phyloP scores from a whole-genome alignment of 495 filamentous ascomycete genomes.

The Penicillium tannophilum region DNA sequence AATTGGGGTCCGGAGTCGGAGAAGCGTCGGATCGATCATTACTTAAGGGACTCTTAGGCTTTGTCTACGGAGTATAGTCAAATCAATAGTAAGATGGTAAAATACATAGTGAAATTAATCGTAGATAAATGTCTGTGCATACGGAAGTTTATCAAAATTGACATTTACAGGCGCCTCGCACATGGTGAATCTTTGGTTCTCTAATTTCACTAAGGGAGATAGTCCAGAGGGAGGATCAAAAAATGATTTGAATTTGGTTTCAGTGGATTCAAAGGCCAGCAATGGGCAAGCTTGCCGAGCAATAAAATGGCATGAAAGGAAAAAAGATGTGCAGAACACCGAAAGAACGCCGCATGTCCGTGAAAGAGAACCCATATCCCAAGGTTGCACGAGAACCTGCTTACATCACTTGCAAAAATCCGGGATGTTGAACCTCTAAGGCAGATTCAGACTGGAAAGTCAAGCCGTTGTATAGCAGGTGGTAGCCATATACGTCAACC shows the following conservation, averaged over 20 bases:
- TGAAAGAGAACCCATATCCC: slow-evolving; percentile 13
- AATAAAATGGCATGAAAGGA: slow-evolving; percentile 6
- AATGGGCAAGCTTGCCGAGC: slow-evolving; percentile 16
- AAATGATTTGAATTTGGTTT: slow-evolving; percentile 1
- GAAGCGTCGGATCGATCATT: slow-evolving; percentile 6
- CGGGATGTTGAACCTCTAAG: slow-evolving; percentile 3
- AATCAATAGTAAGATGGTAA: too few species aligned
- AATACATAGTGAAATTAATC: too few species aligned
- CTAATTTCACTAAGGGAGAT: not conserved
- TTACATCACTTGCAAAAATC: slow-evolving; percentile 5
- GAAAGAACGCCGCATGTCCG: slow-evolving; percentile 30
- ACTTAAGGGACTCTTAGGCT: not conserved
- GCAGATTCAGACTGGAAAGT: not conserved
- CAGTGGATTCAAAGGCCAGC: slow-evolving; percentile 6
- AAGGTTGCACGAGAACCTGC: slow-evolving; percentile 14
- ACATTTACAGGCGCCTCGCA: not conserved
- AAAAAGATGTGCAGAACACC: slow-evolving; percentile 29
- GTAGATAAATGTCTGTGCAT: too few species aligned
- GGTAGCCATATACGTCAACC: slow-evolving; percentile 20
- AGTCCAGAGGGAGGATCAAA: not conserved
- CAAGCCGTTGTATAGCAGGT: not conserved
- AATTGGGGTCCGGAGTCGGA: slow-evolving; percentile 31
- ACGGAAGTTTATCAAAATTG: not conserved
- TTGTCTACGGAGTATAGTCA: too few species aligned
- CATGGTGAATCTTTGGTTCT: not conserved